Evolutionary conservation across 2,329 filamentous ascomycete species (phyloP).

Genomic region (Trichoderma sp.): DNA sequence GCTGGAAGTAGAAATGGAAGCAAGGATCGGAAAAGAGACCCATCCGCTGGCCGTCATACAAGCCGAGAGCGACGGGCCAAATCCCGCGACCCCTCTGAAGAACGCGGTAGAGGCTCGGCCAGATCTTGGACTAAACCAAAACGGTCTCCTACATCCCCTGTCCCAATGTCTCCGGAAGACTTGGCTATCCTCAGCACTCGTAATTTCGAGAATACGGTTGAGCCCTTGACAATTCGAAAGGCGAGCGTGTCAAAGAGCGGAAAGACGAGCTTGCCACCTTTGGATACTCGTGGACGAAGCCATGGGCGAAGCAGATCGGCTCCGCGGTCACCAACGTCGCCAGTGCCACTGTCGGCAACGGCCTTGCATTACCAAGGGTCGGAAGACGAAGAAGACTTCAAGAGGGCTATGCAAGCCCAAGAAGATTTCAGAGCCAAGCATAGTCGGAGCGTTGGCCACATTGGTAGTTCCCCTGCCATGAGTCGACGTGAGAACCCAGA

Average conservation of each 20-base stretch:
- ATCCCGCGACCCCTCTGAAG: constrained; percentile 65
- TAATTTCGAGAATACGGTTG: constrained; percentile 36
- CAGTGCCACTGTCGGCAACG: constrained; percentile 69
- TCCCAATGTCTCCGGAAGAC: constrained; percentile 94
- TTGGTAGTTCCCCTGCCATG: constrained; percentile 40
- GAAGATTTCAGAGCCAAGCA: constrained; percentile 59
- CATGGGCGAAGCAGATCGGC: constrained; percentile 59
- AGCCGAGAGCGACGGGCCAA: constrained; percentile 55
- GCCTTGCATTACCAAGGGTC: constrained; percentile 45
- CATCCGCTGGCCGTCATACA: constrained; percentile 48
- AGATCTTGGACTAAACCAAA: constrained; percentile 74
- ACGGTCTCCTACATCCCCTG: constrained; percentile 84
- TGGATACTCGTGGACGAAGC: constrained; percentile 64
- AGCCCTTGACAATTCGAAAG: constrained; percentile 51
- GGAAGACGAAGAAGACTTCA: constrained; percentile 66
- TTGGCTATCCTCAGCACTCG: constrained; percentile 61
- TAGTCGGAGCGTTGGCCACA: constrained; percentile 53
- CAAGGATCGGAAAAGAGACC: constrained; percentile 47
- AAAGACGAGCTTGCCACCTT: constrained; percentile 40
- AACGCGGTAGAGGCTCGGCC: constrained; percentile 66
- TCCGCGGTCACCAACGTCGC: constrained; percentile 75
- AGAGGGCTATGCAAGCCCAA: constrained; percentile 54
- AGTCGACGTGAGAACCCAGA: constrained; percentile 43
- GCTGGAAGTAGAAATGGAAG: constrained; percentile 58
- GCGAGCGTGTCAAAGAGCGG: constrained; percentile 35